Percentiles rank a stretch among this genome's conserved stretches.
These are phyloP conservation scores for Cladobotryum protrusum DNA, from an alignment of 2,329 filamentous ascomycete species.

Conservation along the genomic window DNA sequence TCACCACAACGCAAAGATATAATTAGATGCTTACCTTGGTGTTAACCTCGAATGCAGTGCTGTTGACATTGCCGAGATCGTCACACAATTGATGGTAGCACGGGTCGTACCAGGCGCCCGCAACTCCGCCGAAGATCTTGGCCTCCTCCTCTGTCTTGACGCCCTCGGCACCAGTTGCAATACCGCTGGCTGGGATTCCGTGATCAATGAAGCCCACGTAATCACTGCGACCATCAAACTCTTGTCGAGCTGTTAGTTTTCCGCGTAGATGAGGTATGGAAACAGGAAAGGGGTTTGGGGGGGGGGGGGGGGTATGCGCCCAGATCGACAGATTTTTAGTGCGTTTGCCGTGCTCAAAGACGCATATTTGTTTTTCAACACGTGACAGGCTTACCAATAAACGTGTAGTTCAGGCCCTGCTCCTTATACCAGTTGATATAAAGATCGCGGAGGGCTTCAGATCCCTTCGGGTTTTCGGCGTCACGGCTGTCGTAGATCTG, in stretches of 20 bases:
- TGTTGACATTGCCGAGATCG: constrained; percentile 50
- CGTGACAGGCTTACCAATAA: no score
- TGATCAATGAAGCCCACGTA: constrained; percentile 70
- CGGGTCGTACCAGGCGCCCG: constrained; percentile 53
- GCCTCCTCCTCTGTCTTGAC: constrained; percentile 65
- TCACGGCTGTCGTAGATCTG: constrained; percentile 69
- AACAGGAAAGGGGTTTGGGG: no score
- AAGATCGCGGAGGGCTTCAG: constrained; percentile 60
- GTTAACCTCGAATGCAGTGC: constrained; percentile 55
- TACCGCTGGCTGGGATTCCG: constrained; percentile 67
- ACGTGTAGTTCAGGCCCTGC: constrained; percentile 58
- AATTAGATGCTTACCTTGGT: constrained; percentile 41
- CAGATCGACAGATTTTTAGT: no score
- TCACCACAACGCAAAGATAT: no score
- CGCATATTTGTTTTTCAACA: no score
- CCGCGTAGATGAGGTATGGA: no score
- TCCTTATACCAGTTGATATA: constrained; percentile 62
- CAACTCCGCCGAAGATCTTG: constrained; percentile 63
- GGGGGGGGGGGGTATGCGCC: no score
- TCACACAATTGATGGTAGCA: constrained; percentile 60
- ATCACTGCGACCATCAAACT: constrained; percentile 74
- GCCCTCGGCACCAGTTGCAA: constrained; percentile 72
- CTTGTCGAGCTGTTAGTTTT: no score
- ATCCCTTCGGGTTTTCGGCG: constrained; percentile 62
- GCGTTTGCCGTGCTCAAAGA: no score